Conservation (phyloP, 495 filamentous ascomycete species). For the Talaromyces borbonicus region DNA sequence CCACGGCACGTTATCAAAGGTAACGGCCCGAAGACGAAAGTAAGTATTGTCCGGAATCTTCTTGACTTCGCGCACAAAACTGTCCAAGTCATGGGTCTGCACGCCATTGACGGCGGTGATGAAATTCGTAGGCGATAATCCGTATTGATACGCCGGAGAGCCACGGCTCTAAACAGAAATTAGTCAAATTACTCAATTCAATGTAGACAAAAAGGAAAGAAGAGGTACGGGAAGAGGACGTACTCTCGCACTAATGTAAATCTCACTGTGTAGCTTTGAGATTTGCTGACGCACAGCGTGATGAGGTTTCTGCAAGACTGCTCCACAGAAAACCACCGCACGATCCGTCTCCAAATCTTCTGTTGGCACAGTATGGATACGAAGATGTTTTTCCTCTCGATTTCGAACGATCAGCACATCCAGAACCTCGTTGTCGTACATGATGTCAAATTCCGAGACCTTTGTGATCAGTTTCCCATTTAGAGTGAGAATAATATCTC, state of each 20-base stretch:
- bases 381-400: slow-evolving; percentile 65
- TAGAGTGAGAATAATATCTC: slow-evolving; percentile 85
- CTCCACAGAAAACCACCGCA: slow-evolving; percentile 90
- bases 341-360: slow-evolving; percentile 86
- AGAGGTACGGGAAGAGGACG: slow-evolving; percentile 13
- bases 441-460: slow-evolving; percentile 85
- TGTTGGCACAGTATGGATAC: slow-evolving; percentile 78
- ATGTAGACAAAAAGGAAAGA: no score
- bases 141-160: slow-evolving; percentile 84
- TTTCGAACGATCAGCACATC: slow-evolving; percentile 83
- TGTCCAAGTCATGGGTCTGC: slow-evolving; percentile 66
- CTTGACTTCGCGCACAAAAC: slow-evolving; percentile 67
- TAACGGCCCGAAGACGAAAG: slow-evolving; percentile 87
- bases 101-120: slow-evolving; percentile 89
- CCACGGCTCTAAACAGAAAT: slow-evolving; percentile 46
- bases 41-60: slow-evolving; percentile 95
- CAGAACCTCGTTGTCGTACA: slow-evolving; percentile 82
- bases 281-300: slow-evolving; percentile 97
- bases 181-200: slow-evolving; percentile 8
- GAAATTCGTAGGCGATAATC: slow-evolving; percentile 92
- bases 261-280: slow-evolving; percentile 85
- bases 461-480: slow-evolving; percentile 88
- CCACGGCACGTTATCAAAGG: slow-evolving; percentile 96
- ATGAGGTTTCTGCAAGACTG: slow-evolving; percentile 85
- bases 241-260: slow-evolving; percentile 87